phyloP scores from a whole-genome alignment of 768 basidiomycete genomes.

The Hydnomerulius pinastri region DNA sequence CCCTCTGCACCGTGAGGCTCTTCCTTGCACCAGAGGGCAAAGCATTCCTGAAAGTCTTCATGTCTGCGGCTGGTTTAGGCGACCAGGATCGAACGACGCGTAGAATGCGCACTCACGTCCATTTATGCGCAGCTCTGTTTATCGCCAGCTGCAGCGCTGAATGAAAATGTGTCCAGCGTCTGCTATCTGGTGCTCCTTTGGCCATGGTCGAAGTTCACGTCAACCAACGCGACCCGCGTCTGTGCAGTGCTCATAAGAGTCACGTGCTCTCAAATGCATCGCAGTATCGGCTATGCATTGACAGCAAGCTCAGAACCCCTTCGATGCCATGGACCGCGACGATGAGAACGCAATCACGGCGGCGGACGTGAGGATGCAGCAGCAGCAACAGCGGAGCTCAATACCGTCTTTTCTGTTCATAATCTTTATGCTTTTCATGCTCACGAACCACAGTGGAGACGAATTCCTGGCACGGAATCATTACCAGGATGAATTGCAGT shows the following conservation, averaged over 20 bases:
- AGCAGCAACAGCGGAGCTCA: conserved; percentile 54
- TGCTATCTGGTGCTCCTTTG: conserved; percentile 36
- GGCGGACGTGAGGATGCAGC: conserved; percentile 16
- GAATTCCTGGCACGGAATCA: conserved; percentile 63
- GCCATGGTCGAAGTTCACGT: conserved; percentile 12
- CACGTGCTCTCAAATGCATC: no score
- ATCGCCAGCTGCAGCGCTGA: conserved; percentile 55
- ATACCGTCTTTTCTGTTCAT: conserved; percentile 76
- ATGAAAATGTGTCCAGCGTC: conserved; percentile 53
- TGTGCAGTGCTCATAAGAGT: conserved; percentile 1
- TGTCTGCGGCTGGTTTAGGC: conserved; percentile 33
- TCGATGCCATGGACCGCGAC: conserved; percentile 32
- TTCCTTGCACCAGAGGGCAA: conserved; percentile 64
- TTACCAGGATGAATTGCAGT: conserved; percentile 64
- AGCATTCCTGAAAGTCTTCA: conserved; percentile 63
- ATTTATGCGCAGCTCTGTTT: conserved; percentile 52
- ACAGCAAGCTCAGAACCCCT: no score
- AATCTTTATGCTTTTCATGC: conserved; percentile 73
- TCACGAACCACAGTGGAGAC: conserved; percentile 73
- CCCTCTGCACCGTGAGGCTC: conserved; percentile 62
- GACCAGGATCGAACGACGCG: background rate
- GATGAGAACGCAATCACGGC: conserved; percentile 18
- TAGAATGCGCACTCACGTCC: conserved; percentile 43
- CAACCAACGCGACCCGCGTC: background rate
- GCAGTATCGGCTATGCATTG: no score